Evolutionary conservation across 208 protist species (phyloP).

Genomic region (Trypanosoma mega): DNA sequence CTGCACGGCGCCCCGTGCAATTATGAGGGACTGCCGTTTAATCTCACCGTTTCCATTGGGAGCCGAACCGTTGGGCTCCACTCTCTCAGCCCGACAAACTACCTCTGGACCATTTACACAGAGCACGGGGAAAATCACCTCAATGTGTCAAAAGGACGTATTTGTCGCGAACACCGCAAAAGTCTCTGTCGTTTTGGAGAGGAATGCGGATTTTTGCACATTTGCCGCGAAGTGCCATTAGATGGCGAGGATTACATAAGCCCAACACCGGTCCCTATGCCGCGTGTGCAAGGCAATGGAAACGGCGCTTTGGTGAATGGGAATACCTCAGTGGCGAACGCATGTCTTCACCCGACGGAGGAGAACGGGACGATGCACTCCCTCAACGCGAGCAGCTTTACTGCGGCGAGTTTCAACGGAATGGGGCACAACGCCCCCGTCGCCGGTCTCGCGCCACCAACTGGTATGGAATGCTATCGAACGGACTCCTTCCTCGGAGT

Average conservation of each 20-base stretch:
- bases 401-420: not conserved
- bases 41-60: conserved; percentile 62
- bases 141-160: conserved; percentile 38
- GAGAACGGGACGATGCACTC: not conserved
- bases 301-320: not conserved
- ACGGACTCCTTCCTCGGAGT: conserved; percentile 3
- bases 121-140: conserved; percentile 47
- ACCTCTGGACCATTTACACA: conserved; percentile 63
- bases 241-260: conserved; percentile 32
- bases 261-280: conserved; percentile 1
- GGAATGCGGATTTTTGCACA: conserved; percentile 84
- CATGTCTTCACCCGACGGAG: too few relatives aligned
- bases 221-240: conserved; percentile 60
- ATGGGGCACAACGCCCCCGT: not conserved
- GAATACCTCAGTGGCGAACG: not conserved
- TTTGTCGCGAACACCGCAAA: conserved; percentile 78
- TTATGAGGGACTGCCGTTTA: conserved; percentile 62
- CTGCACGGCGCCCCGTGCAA: conserved; percentile 73
- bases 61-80: conserved; percentile 44
- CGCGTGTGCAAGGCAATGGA: not conserved
- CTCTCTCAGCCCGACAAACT: conserved; percentile 67
- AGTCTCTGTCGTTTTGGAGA: conserved; percentile 85
- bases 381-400: conserved; percentile 18
- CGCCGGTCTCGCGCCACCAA: not conserved
- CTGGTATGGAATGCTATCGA: not conserved